A percentile compares a stretch with the other conserved stretches of the same genome.
Evolutionary conservation across 257 asterid species (phyloP).

Genomic region (Petunia secreta): DNA sequence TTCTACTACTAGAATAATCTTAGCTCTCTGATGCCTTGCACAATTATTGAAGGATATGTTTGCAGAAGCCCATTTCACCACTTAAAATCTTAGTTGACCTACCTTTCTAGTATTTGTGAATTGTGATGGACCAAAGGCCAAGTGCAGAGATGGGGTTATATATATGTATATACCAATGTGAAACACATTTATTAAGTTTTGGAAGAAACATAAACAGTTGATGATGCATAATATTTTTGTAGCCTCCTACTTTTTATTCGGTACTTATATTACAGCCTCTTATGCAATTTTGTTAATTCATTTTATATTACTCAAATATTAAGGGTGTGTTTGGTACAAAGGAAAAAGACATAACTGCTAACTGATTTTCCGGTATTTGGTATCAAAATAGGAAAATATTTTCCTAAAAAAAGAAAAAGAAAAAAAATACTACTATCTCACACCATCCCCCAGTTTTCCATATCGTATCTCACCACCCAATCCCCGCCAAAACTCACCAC

Average conservation of each 20-base stretch:
- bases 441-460: too few species aligned
- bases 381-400: too few species aligned
- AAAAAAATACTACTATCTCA: too few species aligned
- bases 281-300: background rate
- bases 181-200: background rate
- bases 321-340: background rate
- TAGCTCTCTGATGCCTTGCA: background rate
- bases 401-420: too few species aligned
- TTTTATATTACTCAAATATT: background rate
- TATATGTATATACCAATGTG: too few species aligned
- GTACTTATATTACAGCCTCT: background rate
- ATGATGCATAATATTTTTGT: too few species aligned
- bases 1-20: background rate
- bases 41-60: background rate
- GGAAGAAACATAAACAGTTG: background rate
- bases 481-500: too few species aligned
- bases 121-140: background rate
- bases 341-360: background rate
- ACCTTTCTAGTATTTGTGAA: background rate
- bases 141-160: background rate
- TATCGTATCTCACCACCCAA: too few species aligned
- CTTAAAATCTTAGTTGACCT: background rate
- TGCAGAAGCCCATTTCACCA: slow-evolving; percentile 20
- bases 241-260: too few species aligned
- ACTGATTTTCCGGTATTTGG: too few species aligned